phyloP scores from a whole-genome alignment of 2,329 filamentous ascomycete species.

The Ophiostoma tasmaniense region DNA sequence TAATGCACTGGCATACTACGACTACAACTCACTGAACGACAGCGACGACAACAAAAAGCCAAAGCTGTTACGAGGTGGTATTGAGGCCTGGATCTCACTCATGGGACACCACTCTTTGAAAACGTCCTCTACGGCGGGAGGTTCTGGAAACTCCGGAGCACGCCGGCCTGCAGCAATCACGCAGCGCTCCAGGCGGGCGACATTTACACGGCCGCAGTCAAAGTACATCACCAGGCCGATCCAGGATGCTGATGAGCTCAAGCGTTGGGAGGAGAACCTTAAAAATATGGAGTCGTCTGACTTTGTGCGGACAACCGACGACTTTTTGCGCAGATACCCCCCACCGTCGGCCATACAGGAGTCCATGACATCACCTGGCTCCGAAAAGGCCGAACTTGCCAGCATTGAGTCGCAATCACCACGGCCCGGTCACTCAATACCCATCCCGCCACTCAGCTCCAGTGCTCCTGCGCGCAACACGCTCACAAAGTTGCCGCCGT shows the following conservation, averaged over 20 bases:
- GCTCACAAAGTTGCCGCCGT: slow-evolving; percentile 1
- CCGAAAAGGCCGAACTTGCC: background rate
- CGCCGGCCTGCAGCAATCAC: slow-evolving; percentile 13
- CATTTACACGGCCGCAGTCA: slow-evolving; percentile 31
- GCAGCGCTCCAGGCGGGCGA: slow-evolving; percentile 10
- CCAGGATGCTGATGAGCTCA: slow-evolving; percentile 66
- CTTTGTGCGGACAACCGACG: slow-evolving; percentile 66
- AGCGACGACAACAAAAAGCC: slow-evolving; percentile 43
- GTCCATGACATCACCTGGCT: slow-evolving; percentile 45
- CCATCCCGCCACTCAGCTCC: background rate
- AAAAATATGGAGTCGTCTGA: slow-evolving; percentile 42
- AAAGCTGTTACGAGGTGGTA: slow-evolving; percentile 69
- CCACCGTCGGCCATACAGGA: slow-evolving; percentile 55
- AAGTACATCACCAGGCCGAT: slow-evolving; percentile 56
- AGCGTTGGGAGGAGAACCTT: slow-evolving; percentile 69
- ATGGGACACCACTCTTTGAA: slow-evolving; percentile 60
- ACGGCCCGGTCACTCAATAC: background rate
- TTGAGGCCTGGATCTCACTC: slow-evolving; percentile 81
- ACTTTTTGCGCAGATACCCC: slow-evolving; percentile 76
- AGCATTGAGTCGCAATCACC: background rate
- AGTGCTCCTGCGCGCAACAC: background rate
- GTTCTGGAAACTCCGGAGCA: slow-evolving; percentile 4
- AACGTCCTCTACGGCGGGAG: slow-evolving; percentile 28
- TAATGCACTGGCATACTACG: slow-evolving; percentile 76
- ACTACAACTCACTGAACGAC: slow-evolving; percentile 38